phyloP scores from a whole-genome alignment of 2,329 filamentous ascomycete species.

The Leptodontidium sp. region DNA sequence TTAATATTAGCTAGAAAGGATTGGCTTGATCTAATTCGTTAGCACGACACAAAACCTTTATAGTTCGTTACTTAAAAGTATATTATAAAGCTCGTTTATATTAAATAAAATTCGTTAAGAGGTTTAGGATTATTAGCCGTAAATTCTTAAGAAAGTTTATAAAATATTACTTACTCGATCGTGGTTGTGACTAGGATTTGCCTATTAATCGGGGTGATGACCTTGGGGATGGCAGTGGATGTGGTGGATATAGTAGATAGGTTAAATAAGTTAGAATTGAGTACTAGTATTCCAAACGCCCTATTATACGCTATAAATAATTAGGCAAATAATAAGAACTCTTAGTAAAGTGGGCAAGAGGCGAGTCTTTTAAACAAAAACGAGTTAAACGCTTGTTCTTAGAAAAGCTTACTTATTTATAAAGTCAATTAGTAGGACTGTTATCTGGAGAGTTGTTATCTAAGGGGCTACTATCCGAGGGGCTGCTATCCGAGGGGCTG shows the following conservation, averaged over 20 bases:
- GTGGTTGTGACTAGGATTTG: constrained; percentile 3
- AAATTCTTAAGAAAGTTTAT: constrained; percentile 13
- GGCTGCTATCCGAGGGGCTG: no score
- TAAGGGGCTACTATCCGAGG: no score
- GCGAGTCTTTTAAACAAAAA: constrained; percentile 22
- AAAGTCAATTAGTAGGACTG: constrained; percentile 8
- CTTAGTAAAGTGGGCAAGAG: constrained; percentile 11
- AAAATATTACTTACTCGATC: constrained; percentile 12
- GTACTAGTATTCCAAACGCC: constrained; percentile 16
- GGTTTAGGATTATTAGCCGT: constrained; percentile 15
- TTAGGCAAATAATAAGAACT: constrained; percentile 3
- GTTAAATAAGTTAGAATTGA: not conserved
- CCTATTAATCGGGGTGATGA: not conserved
- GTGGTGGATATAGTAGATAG: no score
- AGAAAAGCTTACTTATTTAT: constrained; percentile 18
- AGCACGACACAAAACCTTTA: constrained; percentile 4
- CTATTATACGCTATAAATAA: constrained; percentile 2
- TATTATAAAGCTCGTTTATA: constrained; percentile 11
- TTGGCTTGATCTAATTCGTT: constrained; percentile 19
- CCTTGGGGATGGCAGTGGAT: not conserved
- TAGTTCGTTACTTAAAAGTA: constrained; percentile 13
- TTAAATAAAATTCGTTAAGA: constrained; percentile 14
- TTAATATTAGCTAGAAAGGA: constrained; percentile 2
- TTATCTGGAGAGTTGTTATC: no score
- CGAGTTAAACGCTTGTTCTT: constrained; percentile 17